Percentiles rank a stretch among this genome's conserved stretches.
These are phyloP conservation scores for Diaporthe vaccinii DNA, from an alignment of 2,329 filamentous ascomycete genomes.

Conservation along the genomic window DNA sequence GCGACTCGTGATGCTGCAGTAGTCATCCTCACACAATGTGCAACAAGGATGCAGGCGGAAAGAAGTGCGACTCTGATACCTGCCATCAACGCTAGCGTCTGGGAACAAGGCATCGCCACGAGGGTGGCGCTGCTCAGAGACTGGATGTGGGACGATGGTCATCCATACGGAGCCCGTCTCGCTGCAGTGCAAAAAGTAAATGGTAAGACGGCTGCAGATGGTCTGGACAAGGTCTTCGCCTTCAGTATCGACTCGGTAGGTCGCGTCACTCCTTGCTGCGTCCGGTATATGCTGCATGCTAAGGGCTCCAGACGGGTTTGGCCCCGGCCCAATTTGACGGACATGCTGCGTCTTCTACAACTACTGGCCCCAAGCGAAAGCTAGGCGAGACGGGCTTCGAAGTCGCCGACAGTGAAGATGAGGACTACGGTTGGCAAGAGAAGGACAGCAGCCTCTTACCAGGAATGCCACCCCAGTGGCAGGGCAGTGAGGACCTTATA, in stretches of 20 bases:
- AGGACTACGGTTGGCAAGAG: conserved; percentile 81
- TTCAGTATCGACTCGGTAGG: conserved; percentile 64
- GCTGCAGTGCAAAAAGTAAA: conserved; percentile 76
- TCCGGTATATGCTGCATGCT: conserved; percentile 29
- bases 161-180: conserved; percentile 66
- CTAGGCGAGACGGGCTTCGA: conserved; percentile 71
- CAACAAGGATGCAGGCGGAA: conserved; percentile 81
- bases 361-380: conserved; percentile 72
- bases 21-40: conserved; percentile 82
- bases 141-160: conserved; percentile 68
- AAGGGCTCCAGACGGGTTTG: conserved; percentile 57
- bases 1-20: conserved; percentile 80
- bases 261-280: conserved; percentile 41
- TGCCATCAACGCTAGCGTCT: conserved; percentile 80
- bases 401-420: conserved; percentile 73
- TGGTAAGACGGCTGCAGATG: conserved; percentile 60
- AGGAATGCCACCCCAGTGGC: conserved; percentile 74
- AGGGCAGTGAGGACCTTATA: conserved; percentile 75
- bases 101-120: conserved; percentile 83
- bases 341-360: conserved; percentile 50
- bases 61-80: conserved; percentile 79
- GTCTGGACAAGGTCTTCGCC: conserved; percentile 60
- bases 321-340: conserved; percentile 57
- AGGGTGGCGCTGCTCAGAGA: conserved; percentile 85
- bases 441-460: conserved; percentile 74